Base-by-base conservation (phyloP, 2,329 filamentous ascomycete genomes). In the Neofusicoccum cordaticola region DNA sequence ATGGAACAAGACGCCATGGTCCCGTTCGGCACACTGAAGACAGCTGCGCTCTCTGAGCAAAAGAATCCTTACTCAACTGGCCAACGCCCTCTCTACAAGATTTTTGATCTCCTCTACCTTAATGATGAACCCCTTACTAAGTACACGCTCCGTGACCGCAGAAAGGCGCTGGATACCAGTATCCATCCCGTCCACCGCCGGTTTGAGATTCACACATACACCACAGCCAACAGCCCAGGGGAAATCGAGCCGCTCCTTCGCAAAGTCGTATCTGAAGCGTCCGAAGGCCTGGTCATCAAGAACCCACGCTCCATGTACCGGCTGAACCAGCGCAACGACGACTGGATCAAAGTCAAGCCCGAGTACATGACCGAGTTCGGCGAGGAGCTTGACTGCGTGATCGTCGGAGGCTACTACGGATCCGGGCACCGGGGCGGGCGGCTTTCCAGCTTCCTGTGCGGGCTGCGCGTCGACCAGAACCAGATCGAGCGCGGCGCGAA, bases 261-360 rank as follows among this genome's bases (percentile, higher is more conserved):
- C 15, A 87, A 90, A 67, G 91, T 98, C 2, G 89, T 99, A 8
- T 92, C 91, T 2, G 90, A 94, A 68, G 88, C 91, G 0, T 94
- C 91, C 0, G 95, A 98, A 76, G 95, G 95, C 1, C 82, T 98
- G 0, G 93, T 99, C 0, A 80, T 98, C 61, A 99, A 99, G 80
- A 98, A 97, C 68, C 95, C 95, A 7, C 85, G 90, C 4, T 96
- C 93, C 0, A 85, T 87, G 72, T 99, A 99, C 75, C 85, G 87
- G 6, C 83, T 98, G 9, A 97, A 96, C 72, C 91, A 92, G 69
- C 90, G 95, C 53, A 95, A 96, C 71, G 91, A 96, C 70, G 92
- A 97, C 77, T 99, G 95, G 95, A 90, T 97, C 79, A 99, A 99
- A 75, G 93, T 99, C 8, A 99, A 99, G 72, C 95, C 95, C 1